Conservation (phyloP, 1,284 basidiomycete genomes). For the Sanguinoderma infundibulare region DNA sequence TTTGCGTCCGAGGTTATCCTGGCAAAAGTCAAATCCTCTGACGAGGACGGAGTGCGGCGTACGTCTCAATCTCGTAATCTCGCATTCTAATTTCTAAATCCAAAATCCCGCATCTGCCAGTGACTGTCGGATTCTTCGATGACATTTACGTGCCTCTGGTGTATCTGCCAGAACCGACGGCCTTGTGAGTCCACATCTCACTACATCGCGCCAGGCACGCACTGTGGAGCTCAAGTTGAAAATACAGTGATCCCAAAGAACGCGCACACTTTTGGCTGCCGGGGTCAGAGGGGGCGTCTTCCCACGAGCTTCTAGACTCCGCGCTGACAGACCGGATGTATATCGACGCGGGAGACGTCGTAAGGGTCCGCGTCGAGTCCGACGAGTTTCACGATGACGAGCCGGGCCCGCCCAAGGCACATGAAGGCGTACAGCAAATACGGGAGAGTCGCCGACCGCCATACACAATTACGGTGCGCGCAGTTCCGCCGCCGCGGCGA, state of each 20-base stretch:
- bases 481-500: background rate
- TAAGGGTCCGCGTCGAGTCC: slow-evolving; percentile 86
- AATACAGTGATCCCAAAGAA: slow-evolving; percentile 75
- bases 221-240: slow-evolving; percentile 4
- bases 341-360: slow-evolving; percentile 80
- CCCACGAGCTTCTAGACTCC: slow-evolving; percentile 72
- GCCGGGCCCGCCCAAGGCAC: slow-evolving; percentile 81
- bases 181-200: slow-evolving; percentile 61
- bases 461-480: slow-evolving; percentile 76
- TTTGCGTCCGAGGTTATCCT: slow-evolving; percentile 90
- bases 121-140: slow-evolving; percentile 92
- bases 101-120: slow-evolving; percentile 44
- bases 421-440: slow-evolving; percentile 63
- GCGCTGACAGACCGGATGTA: slow-evolving; percentile 79
- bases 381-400: slow-evolving; percentile 93
- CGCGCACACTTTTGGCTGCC: slow-evolving; percentile 85
- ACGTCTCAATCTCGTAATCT: slow-evolving; percentile 33
- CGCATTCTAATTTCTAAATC: slow-evolving; percentile 1
- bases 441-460: slow-evolving; percentile 64
- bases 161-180: slow-evolving; percentile 77
- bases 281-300: slow-evolving; percentile 56
- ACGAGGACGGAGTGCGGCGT: slow-evolving; percentile 85
- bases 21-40: slow-evolving; percentile 86
- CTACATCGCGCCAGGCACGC: background rate
- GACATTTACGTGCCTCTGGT: slow-evolving; percentile 83